These are phyloP conservation scores for Vaccinium macrocarpon DNA, from an alignment of 148 eudicot species.

Conservation along the genomic window DNA sequence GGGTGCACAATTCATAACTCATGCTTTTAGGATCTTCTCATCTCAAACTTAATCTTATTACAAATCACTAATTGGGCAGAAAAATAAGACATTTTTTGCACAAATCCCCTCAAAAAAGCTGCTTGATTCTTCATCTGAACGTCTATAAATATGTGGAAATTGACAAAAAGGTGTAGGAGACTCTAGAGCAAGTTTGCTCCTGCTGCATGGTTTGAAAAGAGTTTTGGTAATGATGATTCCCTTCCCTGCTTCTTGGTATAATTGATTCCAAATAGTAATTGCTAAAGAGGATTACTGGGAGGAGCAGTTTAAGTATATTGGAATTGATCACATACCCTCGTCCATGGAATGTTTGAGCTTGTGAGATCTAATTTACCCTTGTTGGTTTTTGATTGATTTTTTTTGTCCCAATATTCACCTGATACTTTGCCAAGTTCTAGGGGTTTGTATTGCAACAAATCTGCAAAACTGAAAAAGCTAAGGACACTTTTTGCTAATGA, in stretches of 20 bases:
- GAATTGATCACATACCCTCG: neutral
- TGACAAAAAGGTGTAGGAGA: neutral
- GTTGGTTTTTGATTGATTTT: neutral
- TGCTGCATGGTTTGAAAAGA: neutral
- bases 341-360: neutral
- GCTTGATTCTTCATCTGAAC: neutral
- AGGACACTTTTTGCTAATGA: neutral
- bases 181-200: neutral
- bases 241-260: neutral
- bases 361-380: neutral
- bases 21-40: neutral
- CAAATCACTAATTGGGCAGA: neutral
- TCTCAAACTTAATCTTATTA: neutral
- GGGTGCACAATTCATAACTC: neutral
- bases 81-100: neutral
- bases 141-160: neutral
- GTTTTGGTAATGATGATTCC: neutral
- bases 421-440: neutral
- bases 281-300: neutral
- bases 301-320: neutral
- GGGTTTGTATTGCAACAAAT: neutral
- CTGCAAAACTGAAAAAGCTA: neutral
- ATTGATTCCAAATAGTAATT: neutral
- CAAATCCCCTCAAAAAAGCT: neutral
- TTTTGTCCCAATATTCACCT: neutral